phyloP scores from a whole-genome alignment of 805 yeast species.

The Isabelozyma gotoi region DNA sequence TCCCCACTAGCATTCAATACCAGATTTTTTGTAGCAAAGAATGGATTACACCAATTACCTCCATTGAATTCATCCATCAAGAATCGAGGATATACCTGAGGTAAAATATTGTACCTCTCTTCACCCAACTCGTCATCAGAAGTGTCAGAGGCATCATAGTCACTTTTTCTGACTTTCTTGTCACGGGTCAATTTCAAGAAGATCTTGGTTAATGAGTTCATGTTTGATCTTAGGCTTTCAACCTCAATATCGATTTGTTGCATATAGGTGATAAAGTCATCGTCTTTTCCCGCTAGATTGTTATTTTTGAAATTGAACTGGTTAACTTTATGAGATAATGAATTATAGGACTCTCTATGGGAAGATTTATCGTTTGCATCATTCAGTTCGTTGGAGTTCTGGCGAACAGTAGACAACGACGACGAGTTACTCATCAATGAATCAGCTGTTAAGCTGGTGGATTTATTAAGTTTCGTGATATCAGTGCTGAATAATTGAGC shows the following conservation, averaged over 20 bases:
- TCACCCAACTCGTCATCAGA: constrained; percentile 31
- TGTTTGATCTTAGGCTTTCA: constrained; percentile 31
- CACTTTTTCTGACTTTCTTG: constrained; percentile 28
- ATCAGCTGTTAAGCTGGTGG: constrained; percentile 9
- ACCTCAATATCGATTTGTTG: constrained; percentile 41
- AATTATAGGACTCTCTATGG: too few species aligned
- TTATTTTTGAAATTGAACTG: background rate
- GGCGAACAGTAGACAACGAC: background rate
- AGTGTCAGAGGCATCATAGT: constrained; percentile 39
- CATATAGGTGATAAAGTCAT: constrained; percentile 25
- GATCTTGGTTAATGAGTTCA: constrained; percentile 26
- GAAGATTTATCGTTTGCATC: background rate
- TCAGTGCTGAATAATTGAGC: constrained; percentile 32
- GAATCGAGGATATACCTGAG: constrained; percentile 71
- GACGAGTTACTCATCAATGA: background rate
- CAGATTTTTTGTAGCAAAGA: constrained; percentile 41
- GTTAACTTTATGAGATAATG: background rate
- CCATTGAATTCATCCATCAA: constrained; percentile 66
- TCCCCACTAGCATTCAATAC: constrained; percentile 43
- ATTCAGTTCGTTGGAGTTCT: background rate
- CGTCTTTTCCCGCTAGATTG: background rate
- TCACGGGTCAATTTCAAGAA: constrained; percentile 32
- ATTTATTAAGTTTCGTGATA: constrained; percentile 23
- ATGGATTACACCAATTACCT: constrained; percentile 78
- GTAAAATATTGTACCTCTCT: constrained; percentile 43